These are phyloP conservation scores for Exophiala viscosa DNA, from an alignment of 2,329 filamentous ascomycete genomes.

Conservation along the genomic window DNA sequence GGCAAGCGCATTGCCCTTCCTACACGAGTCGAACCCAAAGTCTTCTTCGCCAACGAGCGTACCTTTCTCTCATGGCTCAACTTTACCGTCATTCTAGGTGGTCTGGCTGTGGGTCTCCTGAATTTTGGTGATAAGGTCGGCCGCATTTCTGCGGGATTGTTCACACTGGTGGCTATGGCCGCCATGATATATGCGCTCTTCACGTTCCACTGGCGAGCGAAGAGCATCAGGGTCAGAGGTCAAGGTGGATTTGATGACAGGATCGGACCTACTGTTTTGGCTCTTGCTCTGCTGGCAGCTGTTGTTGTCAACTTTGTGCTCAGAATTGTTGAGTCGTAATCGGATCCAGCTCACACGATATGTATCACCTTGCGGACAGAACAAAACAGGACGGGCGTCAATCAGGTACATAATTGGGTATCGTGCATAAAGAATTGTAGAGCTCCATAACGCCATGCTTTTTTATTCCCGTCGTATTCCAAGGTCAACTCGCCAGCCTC, in stretches of 20 bases:
- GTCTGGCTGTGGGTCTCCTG: constrained; percentile 90
- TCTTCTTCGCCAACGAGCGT: constrained; percentile 99
- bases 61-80: constrained; percentile 99
- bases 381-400: too few species aligned
- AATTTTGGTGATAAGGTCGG: constrained; percentile 96
- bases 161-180: constrained; percentile 89
- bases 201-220: constrained; percentile 96
- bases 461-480: too few species aligned
- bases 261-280: constrained; percentile 86
- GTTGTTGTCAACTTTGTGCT: constrained; percentile 96
- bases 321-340: constrained; percentile 40
- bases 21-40: constrained; percentile 96
- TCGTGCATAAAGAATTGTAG: too few species aligned
- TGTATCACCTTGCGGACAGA: too few species aligned
- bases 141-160: constrained; percentile 88
- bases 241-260: constrained; percentile 96
- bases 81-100: constrained; percentile 97
- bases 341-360: background rate
- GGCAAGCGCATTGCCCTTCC: constrained; percentile 98
- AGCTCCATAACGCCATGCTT: too few species aligned
- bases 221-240: constrained; percentile 83
- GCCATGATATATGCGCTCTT: constrained; percentile 93
- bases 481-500: too few species aligned
- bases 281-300: constrained; percentile 77
- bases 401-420: too few species aligned